phyloP scores from a whole-genome alignment of 139 green algal species.

The Tetradesmus lagerheimii region DNA sequence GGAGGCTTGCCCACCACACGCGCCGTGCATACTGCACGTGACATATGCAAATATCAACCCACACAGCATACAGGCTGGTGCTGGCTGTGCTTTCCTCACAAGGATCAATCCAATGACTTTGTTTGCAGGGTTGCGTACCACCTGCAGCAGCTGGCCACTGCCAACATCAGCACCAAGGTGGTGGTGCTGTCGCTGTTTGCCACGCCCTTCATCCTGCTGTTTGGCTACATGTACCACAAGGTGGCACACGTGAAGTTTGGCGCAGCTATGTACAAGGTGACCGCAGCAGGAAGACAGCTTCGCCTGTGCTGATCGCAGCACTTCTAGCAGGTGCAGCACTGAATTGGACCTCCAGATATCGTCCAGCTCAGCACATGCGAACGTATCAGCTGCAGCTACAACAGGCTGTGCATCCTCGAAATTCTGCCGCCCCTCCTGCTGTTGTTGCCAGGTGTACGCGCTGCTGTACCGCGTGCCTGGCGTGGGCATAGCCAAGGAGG shows the following conservation, averaged over 20 bases:
- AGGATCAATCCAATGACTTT: not conserved
- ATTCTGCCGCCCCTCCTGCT: not conserved
- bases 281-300: no score
- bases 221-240: constrained; percentile 12
- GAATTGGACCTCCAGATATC: no score
- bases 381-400: not conserved
- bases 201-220: constrained; percentile 33
- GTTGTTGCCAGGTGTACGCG: constrained; percentile 42
- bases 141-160: constrained; percentile 35
- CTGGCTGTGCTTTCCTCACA: not conserved
- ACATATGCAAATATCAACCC: no score
- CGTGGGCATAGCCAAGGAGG: constrained; percentile 40
- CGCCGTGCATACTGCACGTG: no score
- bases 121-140: constrained; percentile 35
- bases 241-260: not conserved
- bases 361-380: no score
- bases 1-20: no score
- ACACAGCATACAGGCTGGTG: not conserved
- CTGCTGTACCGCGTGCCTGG: constrained; percentile 40
- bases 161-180: not conserved
- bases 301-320: no score
- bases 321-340: no score
- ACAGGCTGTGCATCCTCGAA: not conserved
- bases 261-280: constrained; percentile 43
- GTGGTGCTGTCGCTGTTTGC: constrained; percentile 6